phyloP scores from a whole-genome alignment of 352 stramenopile genomes.

The Phytopythium vexans region DNA sequence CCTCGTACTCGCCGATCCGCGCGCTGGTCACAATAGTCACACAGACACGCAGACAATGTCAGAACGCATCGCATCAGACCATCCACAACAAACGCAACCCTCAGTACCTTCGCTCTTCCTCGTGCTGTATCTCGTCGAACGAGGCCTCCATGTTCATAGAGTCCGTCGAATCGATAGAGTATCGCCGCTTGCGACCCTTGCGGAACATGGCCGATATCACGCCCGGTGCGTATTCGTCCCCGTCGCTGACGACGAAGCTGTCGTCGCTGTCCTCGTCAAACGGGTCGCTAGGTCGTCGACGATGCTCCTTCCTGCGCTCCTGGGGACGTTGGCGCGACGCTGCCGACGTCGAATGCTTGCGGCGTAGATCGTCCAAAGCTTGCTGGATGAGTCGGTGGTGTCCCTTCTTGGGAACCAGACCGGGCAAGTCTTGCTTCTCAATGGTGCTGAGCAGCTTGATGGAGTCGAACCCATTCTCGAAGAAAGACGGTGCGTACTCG shows the following conservation, averaged over 20 bases:
- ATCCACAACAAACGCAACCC: not conserved
- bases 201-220: conserved; percentile 79
- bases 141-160: conserved; percentile 86
- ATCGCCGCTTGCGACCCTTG: conserved; percentile 67
- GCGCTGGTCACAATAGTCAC: conserved; percentile 25
- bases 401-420: conserved; percentile 77
- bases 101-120: conserved; percentile 70
- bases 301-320: conserved; percentile 18
- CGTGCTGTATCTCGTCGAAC: conserved; percentile 83
- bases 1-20: conserved; percentile 79
- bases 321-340: conserved; percentile 28
- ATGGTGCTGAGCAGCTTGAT: conserved; percentile 82
- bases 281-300: conserved; percentile 36
- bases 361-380: conserved; percentile 68
- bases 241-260: conserved; percentile 82
- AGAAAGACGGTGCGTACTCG: conserved; percentile 77
- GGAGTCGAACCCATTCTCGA: conserved; percentile 87
- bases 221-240: conserved; percentile 71
- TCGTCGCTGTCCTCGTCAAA: conserved; percentile 88
- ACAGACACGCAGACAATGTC: too few species aligned
- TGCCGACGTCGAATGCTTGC: conserved; percentile 61
- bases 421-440: conserved; percentile 62
- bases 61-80: not conserved
- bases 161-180: conserved; percentile 77
- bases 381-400: conserved; percentile 83